Evolutionary conservation across 2,329 filamentous ascomycete species (phyloP).

Genomic region (Cercospora brassicicola): DNA sequence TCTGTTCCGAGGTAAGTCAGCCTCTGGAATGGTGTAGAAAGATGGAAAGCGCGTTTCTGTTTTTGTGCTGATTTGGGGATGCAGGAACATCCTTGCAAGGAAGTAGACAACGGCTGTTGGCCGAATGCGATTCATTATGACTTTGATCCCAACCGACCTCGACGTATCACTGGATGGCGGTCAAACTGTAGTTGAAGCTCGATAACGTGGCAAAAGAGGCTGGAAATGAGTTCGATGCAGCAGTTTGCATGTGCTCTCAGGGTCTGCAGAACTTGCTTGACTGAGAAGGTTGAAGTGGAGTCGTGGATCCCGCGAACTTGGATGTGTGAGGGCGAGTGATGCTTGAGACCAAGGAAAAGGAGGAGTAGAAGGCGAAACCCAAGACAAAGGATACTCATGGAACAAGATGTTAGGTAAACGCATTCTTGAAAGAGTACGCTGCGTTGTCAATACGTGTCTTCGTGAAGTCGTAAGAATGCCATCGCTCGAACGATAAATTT

Average conservation of each 20-base stretch:
- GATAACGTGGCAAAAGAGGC: neutral
- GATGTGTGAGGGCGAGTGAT: neutral
- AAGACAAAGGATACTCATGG: neutral
- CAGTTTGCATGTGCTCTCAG: neutral
- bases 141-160: neutral
- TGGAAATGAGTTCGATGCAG: neutral
- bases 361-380: neutral
- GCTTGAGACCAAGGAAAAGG: neutral
- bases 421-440: neutral
- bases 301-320: neutral
- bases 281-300: neutral
- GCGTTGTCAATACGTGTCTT: neutral
- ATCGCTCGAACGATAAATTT: neutral
- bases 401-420: neutral
- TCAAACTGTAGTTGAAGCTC: neutral
- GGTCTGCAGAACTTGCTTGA: neutral
- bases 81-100: neutral
- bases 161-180: neutral
- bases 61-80: too few species aligned
- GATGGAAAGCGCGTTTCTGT: too few species aligned
- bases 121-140: neutral
- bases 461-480: conserved; percentile 11
- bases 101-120: neutral
- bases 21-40: too few species aligned
- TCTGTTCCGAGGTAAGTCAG: neutral